Evolutionary conservation across 2,329 filamentous ascomycete genomes (phyloP), one percentile per base, ranked within the genome.

Genomic region (Stachybotrys chartarum): DNA sequence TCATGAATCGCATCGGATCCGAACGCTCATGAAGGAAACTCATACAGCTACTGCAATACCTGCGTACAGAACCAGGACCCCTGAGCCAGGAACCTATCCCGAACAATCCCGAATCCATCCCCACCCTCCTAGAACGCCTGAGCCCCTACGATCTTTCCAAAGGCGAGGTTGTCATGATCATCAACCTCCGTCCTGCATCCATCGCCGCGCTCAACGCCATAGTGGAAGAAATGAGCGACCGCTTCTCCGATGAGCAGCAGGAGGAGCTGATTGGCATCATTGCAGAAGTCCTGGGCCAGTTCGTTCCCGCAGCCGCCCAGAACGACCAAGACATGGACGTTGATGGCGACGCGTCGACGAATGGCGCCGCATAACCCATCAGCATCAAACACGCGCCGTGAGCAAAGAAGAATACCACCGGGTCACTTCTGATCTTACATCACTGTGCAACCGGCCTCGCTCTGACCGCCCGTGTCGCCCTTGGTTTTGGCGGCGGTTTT

Each of bases 91-190:
- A 75, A 58, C 79, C 80, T 17, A 60, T 75, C 53, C 76, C 77
- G 4, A 87, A 84, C 68, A 74, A 74, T 54, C 66, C 77, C n/a
- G 69, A 71, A 10, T 78, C 76, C 52, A 80, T 87, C 58, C 63
- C 72, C 7, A 69, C 66, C 30, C 78, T 89, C 46, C 72, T 88
- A 46, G 70, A 80, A 63, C 75, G 72, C 30, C 72, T 88, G 52
- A 76, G 77, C 11, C 74, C 73, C 1, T 86, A 79, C 67, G 77
- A 82, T 50, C 76, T 88, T 55, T 81, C 82, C 70, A 88, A 88
- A 73, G 83, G 83, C 54, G 86, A 88, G 69, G 71, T 86, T 54
- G 72, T 88, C 64, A 86, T 87, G 81, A 80, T 88, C 51, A 67
- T 88, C 61, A 88, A 89, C 65, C 71, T 86, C 48, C 78, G 85